Conservation (phyloP, 2,329 filamentous ascomycete species). For the Penicillium sp. region DNA sequence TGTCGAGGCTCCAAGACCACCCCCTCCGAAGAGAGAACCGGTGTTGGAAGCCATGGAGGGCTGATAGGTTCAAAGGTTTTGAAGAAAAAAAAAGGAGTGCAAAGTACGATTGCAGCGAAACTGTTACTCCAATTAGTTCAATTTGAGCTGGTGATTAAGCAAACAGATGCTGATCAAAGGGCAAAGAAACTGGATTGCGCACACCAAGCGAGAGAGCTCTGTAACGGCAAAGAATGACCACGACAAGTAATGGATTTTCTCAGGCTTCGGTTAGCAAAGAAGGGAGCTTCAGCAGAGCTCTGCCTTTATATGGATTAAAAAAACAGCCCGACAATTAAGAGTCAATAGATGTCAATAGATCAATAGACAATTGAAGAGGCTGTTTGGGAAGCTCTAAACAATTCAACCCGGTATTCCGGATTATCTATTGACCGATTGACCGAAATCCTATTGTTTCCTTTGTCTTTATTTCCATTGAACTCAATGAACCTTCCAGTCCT, state of each 20-base stretch:
- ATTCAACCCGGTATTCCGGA: constrained; percentile 18
- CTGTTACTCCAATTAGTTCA: not conserved
- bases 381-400: constrained; percentile 23
- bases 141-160: not conserved
- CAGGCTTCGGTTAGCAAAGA: not conserved
- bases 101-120: too few species aligned
- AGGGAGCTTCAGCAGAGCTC: not conserved
- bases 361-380: not conserved
- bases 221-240: not conserved
- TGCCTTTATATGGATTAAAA: not conserved
- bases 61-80: not conserved
- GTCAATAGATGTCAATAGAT: not conserved
- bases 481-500: not conserved
- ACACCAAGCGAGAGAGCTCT: not conserved
- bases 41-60: constrained; percentile 20
- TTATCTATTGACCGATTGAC: constrained; percentile 16
- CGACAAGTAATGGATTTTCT: not conserved
- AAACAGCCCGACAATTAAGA: not conserved
- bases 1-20: constrained; percentile 25
- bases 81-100: not conserved
- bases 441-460: not conserved
- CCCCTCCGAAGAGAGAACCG: constrained; percentile 32
- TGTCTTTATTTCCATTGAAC: not conserved
- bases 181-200: constrained; percentile 1
- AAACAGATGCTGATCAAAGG: not conserved